These are phyloP conservation scores for Candida tammaniensis DNA, from an alignment of 805 yeast species.

Conservation along the genomic window DNA sequence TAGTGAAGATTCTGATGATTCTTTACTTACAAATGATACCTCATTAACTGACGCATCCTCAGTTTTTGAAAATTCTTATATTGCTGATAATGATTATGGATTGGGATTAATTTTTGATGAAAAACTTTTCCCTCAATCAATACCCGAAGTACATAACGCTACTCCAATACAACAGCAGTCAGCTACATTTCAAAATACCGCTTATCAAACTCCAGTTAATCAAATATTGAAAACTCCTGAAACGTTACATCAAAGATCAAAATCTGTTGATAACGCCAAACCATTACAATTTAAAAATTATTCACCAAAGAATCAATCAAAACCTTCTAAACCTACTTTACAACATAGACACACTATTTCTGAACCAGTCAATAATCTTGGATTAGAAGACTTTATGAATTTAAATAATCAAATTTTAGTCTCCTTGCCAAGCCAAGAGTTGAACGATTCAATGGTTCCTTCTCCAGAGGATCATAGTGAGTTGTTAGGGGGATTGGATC, in stretches of 20 bases:
- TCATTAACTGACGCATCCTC: no score
- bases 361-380: conserved; percentile 16
- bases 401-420: conserved; percentile 22
- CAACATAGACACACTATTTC: conserved; percentile 24
- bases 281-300: conserved; percentile 19
- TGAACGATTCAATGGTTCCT: conserved; percentile 8
- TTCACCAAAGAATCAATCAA: conserved; percentile 12
- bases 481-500: conserved; percentile 8
- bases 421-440: conserved; percentile 5
- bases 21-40: conserved; percentile 9
- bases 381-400: conserved; percentile 29
- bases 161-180: conserved; percentile 22
- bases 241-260: conserved; percentile 23
- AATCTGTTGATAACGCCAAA: conserved; percentile 20
- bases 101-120: no score
- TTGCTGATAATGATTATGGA: background rate
- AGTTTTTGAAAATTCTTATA: conserved; percentile 1
- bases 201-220: conserved; percentile 16
- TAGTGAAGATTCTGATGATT: conserved; percentile 10
- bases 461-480: conserved; percentile 7
- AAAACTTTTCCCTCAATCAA: conserved; percentile 1
- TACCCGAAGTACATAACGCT: conserved; percentile 5
- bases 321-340: conserved; percentile 13
- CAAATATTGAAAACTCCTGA: conserved; percentile 14
- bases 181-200: conserved; percentile 23